Conservation (phyloP, 768 basidiomycete species). For the Calocybe indica region DNA sequence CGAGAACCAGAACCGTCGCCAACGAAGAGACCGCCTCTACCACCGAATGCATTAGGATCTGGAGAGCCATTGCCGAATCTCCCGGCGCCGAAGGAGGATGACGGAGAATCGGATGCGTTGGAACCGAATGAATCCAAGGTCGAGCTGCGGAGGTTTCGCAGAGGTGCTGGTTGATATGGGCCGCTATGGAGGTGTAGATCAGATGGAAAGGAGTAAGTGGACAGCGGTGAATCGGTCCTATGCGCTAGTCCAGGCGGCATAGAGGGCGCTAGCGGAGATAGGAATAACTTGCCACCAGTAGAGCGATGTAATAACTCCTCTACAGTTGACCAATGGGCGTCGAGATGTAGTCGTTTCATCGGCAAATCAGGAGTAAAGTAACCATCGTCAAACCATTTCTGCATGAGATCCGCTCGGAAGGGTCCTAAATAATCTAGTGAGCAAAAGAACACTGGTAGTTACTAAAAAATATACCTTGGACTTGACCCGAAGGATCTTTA, state of each 20-base stretch:
- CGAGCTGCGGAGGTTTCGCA: slow-evolving; percentile 51
- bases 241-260: slow-evolving; percentile 51
- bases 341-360: slow-evolving; percentile 75
- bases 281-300: slow-evolving; percentile 54
- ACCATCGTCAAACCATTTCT: slow-evolving; percentile 89
- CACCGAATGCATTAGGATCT: slow-evolving; percentile 53
- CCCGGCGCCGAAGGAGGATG: slow-evolving; percentile 63
- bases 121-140: slow-evolving; percentile 65
- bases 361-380: slow-evolving; percentile 82
- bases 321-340: slow-evolving; percentile 62
- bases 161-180: slow-evolving; percentile 65
- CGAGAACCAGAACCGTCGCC: slow-evolving; percentile 31
- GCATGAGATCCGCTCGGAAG: slow-evolving; percentile 86
- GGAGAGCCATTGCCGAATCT: slow-evolving; percentile 65
- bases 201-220: slow-evolving; percentile 39
- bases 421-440: slow-evolving; percentile 51
- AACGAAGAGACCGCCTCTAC: slow-evolving; percentile 33
- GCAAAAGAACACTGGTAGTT: neutral
- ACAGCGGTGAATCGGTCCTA: slow-evolving; percentile 41
- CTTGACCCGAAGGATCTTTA: slow-evolving; percentile 84
- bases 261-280: slow-evolving; percentile 39
- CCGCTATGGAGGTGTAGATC: too few species aligned
- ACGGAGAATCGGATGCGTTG: slow-evolving; percentile 60
- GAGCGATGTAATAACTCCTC: slow-evolving; percentile 50
- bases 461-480: slow-evolving; percentile 62